phyloP scores from a whole-genome alignment of 75 land plant species.

The Pinus albicaulis region DNA sequence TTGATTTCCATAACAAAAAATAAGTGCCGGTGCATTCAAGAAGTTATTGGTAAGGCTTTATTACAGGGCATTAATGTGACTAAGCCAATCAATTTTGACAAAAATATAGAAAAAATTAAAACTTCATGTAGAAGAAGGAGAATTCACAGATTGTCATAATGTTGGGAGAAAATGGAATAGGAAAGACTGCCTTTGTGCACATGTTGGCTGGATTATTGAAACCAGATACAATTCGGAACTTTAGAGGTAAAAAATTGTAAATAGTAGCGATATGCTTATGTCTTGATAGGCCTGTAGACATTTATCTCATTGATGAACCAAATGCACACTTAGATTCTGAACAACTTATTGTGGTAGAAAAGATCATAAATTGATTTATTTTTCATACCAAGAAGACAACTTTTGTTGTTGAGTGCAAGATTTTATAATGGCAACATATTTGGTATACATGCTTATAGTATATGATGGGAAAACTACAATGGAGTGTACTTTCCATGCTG shows the following conservation, averaged over 20 bases:
- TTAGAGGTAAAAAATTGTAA: conserved; percentile 96
- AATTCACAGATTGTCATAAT: no score
- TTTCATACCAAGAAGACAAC: conserved; percentile 99
- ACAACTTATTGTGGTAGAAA: conserved; percentile 97
- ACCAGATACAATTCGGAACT: no score
- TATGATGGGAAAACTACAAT: conserved; percentile 91
- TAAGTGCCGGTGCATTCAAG: no score
- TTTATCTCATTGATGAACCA: conserved; percentile 97
- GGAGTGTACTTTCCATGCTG: conserved; percentile 84
- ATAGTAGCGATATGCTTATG: conserved; percentile 94
- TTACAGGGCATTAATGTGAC: no score
- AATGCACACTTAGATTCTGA: conserved; percentile 98
- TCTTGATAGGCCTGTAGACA: conserved; percentile 99
- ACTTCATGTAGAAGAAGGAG: no score
- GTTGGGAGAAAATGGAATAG: no score
- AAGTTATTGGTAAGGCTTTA: no score
- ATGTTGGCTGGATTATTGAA: no score
- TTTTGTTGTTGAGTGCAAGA: conserved; percentile 98
- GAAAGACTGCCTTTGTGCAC: no score
- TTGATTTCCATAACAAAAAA: no score
- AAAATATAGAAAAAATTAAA: no score
- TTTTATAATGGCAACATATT: conserved; percentile 99
- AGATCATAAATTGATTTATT: conserved; percentile 95
- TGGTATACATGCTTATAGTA: conserved; percentile 95
- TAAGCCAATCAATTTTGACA: no score